Evolutionary conservation across 257 asterid species (phyloP), one percentile per base, ranked within the genome.

Genomic region (Nicotiana otophora): DNA sequence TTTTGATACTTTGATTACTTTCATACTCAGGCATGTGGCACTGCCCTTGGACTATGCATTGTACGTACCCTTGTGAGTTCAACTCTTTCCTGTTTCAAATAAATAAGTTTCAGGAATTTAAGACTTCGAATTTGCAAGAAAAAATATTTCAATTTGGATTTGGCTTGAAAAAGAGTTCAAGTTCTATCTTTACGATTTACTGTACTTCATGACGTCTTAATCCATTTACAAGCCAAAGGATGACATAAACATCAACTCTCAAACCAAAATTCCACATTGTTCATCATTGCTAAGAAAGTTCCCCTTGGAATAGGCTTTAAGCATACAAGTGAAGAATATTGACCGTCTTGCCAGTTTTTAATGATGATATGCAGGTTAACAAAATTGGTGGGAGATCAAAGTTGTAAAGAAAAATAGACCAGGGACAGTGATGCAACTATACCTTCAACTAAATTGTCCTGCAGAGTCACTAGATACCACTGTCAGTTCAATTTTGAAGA

Each of bases 331-430:
- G 54, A 10, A 34, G 54, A 67, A 31, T 31, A 10, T 66, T 31
- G 53, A 67, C 26, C 33, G 51, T 26, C 10, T 68, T 34, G 54
- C 9, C 5, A 69, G 57, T 11, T 62, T 79, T 34, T 75, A 77
- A 86, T 83, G 81, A 57, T 61, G 82, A 12, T 66, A 81, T 81
- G 83, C 90, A 95, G 98, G 98, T 93, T 34, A 88, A 93, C 84
- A 91, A 93, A 86, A 95, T 95, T 98, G 93, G 95, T 81, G 98
- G 98, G 97, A 95, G 83, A 95, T 95, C 82, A 91, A 90, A 86
- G 98, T 95, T 81, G 89, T 91, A 39, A 91, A 90, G 88, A 95
- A 95, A 88, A 87, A 83, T 85, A 97, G 94, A 30, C 89, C 87
- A 1, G 98, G 98, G 55, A 93, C 98, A 58, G 84, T 95, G 70